A percentile compares a stretch with the other conserved stretches of the same genome.
Conservation (phyloP, 2,329 filamentous ascomycete genomes). For the Bipolaris victoriae region DNA sequence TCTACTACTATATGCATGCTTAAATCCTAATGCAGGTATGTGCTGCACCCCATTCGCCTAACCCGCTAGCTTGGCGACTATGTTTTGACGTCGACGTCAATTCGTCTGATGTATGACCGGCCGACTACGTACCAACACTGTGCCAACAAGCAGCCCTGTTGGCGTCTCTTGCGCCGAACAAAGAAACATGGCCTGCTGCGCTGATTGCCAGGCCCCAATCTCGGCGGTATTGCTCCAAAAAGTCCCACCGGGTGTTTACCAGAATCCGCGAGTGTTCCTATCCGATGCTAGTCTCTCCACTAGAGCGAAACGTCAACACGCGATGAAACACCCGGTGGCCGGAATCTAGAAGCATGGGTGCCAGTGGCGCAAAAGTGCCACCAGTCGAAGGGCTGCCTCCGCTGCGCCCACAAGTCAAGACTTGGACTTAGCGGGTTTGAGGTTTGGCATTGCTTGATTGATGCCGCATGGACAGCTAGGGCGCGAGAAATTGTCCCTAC, state of each 20-base stretch:
- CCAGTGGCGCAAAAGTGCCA: slow-evolving; percentile 2
- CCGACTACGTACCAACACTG: too few species aligned
- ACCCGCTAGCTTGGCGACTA: background rate
- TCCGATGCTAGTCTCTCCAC: background rate
- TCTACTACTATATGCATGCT: background rate
- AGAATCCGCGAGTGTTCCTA: slow-evolving; percentile 1
- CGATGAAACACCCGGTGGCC: slow-evolving; percentile 14
- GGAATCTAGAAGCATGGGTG: slow-evolving; percentile 10
- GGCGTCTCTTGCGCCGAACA: too few species aligned
- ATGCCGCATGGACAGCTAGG: slow-evolving; percentile 4
- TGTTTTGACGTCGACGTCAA: slow-evolving; percentile 1
- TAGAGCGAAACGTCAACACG: background rate
- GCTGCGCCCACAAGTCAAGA: background rate
- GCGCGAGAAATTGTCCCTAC: background rate
- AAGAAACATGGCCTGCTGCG: background rate
- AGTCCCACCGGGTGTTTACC: slow-evolving; percentile 17
- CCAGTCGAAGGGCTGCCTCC: slow-evolving; percentile 4
- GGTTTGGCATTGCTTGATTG: slow-evolving; percentile 10
- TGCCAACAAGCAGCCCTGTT: background rate
- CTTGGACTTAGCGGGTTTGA: slow-evolving; percentile 6
- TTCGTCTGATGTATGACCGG: too few species aligned
- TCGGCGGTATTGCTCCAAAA: slow-evolving; percentile 9
- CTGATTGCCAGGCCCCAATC: slow-evolving; percentile 8
- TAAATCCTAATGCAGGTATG: slow-evolving; percentile 5
- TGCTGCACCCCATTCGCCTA: background rate